These are phyloP conservation scores for Seiridium unicorne DNA, from an alignment of 2,329 filamentous ascomycete species.

Conservation along the genomic window DNA sequence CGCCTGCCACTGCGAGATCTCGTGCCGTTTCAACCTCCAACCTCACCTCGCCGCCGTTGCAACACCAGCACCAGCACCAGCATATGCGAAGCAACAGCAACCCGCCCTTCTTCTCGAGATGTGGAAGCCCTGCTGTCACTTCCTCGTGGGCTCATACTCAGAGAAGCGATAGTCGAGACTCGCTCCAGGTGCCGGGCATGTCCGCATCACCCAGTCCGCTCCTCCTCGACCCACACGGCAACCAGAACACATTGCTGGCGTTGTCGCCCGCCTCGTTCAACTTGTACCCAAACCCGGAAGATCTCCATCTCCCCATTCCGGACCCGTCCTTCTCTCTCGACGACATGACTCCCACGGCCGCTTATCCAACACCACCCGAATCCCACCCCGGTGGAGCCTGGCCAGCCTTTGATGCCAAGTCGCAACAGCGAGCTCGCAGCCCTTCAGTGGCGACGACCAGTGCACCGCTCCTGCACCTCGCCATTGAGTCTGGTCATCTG, in stretches of 20 bases:
- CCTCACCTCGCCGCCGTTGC: conserved; percentile 17
- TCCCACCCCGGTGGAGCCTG: conserved; percentile 2
- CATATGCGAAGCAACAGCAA: conserved; percentile 28
- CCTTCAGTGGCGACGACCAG: conserved; percentile 13
- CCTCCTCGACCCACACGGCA: conserved; percentile 10
- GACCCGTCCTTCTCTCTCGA: conserved; percentile 20
- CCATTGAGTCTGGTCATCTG: conserved; percentile 26
- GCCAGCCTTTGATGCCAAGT: background rate
- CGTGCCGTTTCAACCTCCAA: conserved; percentile 21
- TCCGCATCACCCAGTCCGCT: conserved; percentile 9
- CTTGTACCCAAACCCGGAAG: conserved; percentile 23
- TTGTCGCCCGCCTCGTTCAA: conserved; percentile 13
- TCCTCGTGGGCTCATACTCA: conserved; percentile 19
- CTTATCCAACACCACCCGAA: conserved; percentile 25
- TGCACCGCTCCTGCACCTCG: conserved; percentile 30
- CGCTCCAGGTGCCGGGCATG: conserved; percentile 15
- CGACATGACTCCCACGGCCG: conserved; percentile 16
- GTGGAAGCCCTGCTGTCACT: conserved; percentile 19
- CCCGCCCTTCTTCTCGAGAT: conserved; percentile 22
- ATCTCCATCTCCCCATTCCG: conserved; percentile 23
- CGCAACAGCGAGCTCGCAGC: conserved; percentile 9
- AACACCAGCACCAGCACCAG: conserved; percentile 16
- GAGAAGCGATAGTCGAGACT: conserved; percentile 19
- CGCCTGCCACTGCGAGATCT: conserved; percentile 15
- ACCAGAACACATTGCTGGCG: background rate